phyloP scores from a whole-genome alignment of 1,284 basidiomycete species.

The Rhizopogon parksii region DNA sequence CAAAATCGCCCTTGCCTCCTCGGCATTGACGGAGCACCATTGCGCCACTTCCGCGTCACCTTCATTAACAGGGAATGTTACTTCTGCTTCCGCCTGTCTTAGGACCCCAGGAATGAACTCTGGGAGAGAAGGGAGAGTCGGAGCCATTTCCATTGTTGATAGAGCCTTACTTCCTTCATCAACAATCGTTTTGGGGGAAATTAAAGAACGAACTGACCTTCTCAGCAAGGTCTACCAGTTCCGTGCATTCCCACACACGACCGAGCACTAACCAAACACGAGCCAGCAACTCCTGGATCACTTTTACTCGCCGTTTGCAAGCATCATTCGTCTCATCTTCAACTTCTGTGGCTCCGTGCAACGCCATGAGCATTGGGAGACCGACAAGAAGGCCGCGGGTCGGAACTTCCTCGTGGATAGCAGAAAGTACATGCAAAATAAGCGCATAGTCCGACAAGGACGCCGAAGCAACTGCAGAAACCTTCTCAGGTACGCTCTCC shows the following conservation, averaged over 20 bases:
- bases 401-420: conserved; percentile 66
- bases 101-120: conserved; percentile 25
- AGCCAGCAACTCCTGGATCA: conserved; percentile 60
- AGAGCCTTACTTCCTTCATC: conserved; percentile 31
- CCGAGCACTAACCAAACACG: conserved; percentile 66
- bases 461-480: conserved; percentile 44
- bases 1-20: conserved; percentile 49
- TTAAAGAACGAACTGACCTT: conserved; percentile 35
- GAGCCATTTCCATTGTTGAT: conserved; percentile 22
- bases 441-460: conserved; percentile 73
- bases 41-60: conserved; percentile 10
- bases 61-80: conserved; percentile 22
- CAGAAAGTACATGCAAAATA: conserved; percentile 63
- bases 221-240: conserved; percentile 49
- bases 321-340: conserved; percentile 36
- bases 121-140: conserved; percentile 28
- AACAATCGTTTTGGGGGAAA: not conserved
- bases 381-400: conserved; percentile 69
- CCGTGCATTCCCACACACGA: conserved; percentile 60
- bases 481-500: conserved; percentile 37
- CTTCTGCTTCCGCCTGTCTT: conserved; percentile 24
- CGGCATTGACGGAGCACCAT: conserved; percentile 42
- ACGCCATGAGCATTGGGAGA: conserved; percentile 78
- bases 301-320: conserved; percentile 43
- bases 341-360: conserved; percentile 52